Conservation (phyloP, 495 filamentous ascomycete species). For the Amphirosellinia nigrospora region DNA sequence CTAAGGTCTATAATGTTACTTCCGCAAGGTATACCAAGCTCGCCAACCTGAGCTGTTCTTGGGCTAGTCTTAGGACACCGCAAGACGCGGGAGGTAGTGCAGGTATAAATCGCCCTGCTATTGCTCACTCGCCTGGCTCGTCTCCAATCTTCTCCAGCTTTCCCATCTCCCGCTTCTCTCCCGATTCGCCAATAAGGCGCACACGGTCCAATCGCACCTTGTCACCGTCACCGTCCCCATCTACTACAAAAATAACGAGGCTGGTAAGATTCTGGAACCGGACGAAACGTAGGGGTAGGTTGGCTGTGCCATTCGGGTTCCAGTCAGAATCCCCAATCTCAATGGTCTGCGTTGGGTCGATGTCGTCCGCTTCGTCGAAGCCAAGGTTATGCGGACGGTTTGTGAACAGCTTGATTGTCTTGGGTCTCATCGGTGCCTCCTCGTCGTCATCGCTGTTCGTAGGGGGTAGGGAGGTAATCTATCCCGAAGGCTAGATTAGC, state of each 20-base stretch:
- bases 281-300: conserved; percentile 84
- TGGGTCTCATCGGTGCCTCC: conserved; percentile 83
- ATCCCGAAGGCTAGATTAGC: conserved; percentile 32
- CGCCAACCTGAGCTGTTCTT: background rate
- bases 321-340: conserved; percentile 77
- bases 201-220: conserved; percentile 87
- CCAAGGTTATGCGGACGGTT: conserved; percentile 88
- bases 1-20: conserved; percentile 15
- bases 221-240: conserved; percentile 85
- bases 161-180: conserved; percentile 89
- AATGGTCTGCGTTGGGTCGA: conserved; percentile 76
- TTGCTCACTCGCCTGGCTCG: conserved; percentile 64
- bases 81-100: conserved; percentile 24
- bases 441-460: conserved; percentile 58
- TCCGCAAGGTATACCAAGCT: background rate
- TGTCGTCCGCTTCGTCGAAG: conserved; percentile 94
- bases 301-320: conserved; percentile 89
- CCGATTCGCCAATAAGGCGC: conserved; percentile 86
- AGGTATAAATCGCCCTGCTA: conserved; percentile 12
- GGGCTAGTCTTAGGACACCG: background rate
- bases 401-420: conserved; percentile 79
- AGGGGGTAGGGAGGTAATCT: conserved; percentile 83
- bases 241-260: conserved; percentile 85
- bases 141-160: conserved; percentile 96
- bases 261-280: conserved; percentile 94